Base-by-base conservation (phyloP, 768 basidiomycete species). In the Trametes villosa region DNA sequence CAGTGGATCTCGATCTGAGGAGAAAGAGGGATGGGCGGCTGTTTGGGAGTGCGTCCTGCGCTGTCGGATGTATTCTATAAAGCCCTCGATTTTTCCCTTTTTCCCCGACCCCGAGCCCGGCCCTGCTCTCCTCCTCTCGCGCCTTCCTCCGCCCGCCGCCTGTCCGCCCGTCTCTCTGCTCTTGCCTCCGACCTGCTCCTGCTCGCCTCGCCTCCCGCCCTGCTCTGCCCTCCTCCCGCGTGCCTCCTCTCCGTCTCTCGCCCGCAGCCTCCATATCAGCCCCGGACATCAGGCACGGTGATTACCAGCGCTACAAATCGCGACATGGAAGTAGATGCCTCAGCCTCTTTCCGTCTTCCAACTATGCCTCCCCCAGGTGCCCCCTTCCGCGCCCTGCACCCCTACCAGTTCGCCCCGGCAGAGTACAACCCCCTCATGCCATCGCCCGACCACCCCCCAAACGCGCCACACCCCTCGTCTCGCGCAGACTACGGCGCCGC, bases 381-480 rank as follows among this genome's bases (percentile, higher is more conserved):
- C 33, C 62, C 62, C 52, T 63, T 63, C 62, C 62, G 62, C 53
- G 50, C 63, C 38, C 59, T 65, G 13, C 63, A 60, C 51, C 63
- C 66, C 47, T 63, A 57, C 53, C 59, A 60, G 55, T 60, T 55
- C 42, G 52, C 59, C 54, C 61, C 59, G 2, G 29, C 65, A 41
- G 48, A 57, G 44, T 63, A 63, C 62, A 63, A 63, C 47, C 62
- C 62, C 13, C 62, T 63, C 57, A 63, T 63, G 62, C 56, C 62
- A 30, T 59, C 57, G 46, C 57, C 54, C n/a, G 55, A 65, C 62
- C 63, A 64, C 24, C 59, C 56, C 22, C 55, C 57, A 44, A 57
- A 58, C 57, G 51, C 57, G 52, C 63, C 65, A 36, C 49, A 47
- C 24, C 52, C 50, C 45, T 31, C 49, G 48, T 22, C 57, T 40